Percentiles rank a stretch among this genome's conserved stretches.
These are phyloP conservation scores for Fusarium sp. DNA, from an alignment of 2,329 filamentous ascomycete genomes.

Conservation along the genomic window DNA sequence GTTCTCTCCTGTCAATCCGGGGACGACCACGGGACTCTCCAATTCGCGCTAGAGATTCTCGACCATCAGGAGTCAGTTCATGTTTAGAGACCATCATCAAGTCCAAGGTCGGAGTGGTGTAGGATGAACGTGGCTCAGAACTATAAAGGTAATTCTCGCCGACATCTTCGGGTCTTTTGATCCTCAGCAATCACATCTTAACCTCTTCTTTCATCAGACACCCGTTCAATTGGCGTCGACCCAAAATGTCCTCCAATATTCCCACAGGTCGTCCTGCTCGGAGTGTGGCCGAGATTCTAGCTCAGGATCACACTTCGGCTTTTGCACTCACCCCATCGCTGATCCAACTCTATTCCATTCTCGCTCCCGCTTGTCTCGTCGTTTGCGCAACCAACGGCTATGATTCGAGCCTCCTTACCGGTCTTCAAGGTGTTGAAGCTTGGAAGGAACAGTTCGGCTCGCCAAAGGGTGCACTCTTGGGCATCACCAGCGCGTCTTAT, in stretches of 20 bases:
- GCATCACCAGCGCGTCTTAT: constrained; percentile 55
- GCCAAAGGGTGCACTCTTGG: constrained; percentile 47
- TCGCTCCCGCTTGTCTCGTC: constrained; percentile 27
- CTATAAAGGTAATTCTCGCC: not conserved
- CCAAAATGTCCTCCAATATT: not conserved
- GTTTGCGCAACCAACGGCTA: constrained; percentile 57
- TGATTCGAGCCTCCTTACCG: constrained; percentile 61
- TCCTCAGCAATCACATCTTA: not conserved
- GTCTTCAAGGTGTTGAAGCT: constrained; percentile 53
- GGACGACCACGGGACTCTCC: not conserved
- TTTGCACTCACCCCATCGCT: constrained; percentile 15
- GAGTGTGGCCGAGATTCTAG: constrained; percentile 25
- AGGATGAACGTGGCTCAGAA: not conserved
- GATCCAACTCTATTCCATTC: constrained; percentile 21
- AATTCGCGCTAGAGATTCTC: not conserved
- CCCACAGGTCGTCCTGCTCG: not conserved
- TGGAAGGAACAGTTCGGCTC: constrained; percentile 53
- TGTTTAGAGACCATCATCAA: not conserved
- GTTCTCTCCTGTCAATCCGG: not conserved
- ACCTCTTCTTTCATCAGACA: not conserved
- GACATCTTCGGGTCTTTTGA: not conserved
- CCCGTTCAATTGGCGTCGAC: not conserved
- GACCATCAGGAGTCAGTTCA: not conserved
- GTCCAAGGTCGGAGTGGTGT: not conserved
- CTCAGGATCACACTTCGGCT: constrained; percentile 15